phyloP scores from a whole-genome alignment of 2,329 filamentous ascomycete genomes.

The Zasmidium angulare region DNA sequence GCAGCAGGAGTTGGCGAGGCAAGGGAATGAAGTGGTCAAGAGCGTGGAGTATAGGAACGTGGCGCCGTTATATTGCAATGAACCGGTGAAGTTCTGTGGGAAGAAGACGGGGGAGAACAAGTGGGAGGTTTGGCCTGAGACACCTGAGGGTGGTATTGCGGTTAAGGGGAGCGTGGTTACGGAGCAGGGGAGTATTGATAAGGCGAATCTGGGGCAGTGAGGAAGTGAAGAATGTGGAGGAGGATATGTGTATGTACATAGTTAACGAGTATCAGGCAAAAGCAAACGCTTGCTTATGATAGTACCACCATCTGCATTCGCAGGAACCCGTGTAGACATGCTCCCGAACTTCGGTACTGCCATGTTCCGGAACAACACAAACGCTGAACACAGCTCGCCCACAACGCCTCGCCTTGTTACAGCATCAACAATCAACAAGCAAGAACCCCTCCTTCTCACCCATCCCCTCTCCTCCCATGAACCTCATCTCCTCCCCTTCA shows the following conservation, averaged over 20 bases:
- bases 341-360: no score
- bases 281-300: neutral
- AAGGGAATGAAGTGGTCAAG: constrained; percentile 45
- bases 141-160: constrained; percentile 42
- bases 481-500: constrained; percentile 52
- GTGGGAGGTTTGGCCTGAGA: constrained; percentile 44
- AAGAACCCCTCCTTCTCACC: neutral
- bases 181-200: constrained; percentile 20
- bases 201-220: constrained; percentile 15
- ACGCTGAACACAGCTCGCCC: neutral
- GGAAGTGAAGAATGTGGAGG: neutral
- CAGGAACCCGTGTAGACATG: no score
- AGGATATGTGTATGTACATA: neutral
- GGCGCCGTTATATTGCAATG: constrained; percentile 73
- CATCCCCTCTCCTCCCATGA: neutral
- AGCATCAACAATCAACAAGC: neutral
- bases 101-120: constrained; percentile 47
- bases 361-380: no score
- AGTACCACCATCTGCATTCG: no score
- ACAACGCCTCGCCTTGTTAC: constrained; percentile 4
- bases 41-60: constrained; percentile 77
- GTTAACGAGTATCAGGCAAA: neutral
- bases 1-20: constrained; percentile 50
- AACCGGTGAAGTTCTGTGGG: constrained; percentile 69
- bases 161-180: constrained; percentile 45